Percentiles rank a stretch among this genome's conserved stretches.
Evolutionary conservation across 768 basidiomycete species (phyloP).

Genomic region (Suillus paluster): DNA sequence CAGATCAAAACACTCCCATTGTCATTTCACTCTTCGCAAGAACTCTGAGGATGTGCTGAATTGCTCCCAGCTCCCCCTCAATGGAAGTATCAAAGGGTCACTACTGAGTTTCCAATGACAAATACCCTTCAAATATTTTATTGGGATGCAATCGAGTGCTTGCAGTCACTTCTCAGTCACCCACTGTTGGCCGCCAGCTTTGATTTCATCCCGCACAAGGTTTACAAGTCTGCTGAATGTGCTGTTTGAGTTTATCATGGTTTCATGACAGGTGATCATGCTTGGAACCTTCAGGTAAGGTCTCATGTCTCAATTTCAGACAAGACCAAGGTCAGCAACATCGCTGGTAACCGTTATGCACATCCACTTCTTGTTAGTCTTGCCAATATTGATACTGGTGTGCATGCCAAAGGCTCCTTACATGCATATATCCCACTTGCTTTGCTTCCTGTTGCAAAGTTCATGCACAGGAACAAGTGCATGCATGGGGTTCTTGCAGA

Average conservation of each 20-base stretch:
- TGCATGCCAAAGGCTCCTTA: conserved; percentile 17
- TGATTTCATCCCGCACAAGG: conserved; percentile 16
- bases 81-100: background rate
- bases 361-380: conserved; percentile 18
- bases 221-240: conserved; percentile 16
- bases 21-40: background rate
- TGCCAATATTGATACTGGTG: conserved; percentile 12
- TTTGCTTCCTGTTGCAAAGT: conserved; percentile 28
- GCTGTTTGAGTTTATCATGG: conserved; percentile 18
- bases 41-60: background rate
- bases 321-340: conserved; percentile 30
- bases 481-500: conserved; percentile 16
- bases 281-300: conserved; percentile 33
- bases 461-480: conserved; percentile 9
- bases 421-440: conserved; percentile 23
- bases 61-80: background rate
- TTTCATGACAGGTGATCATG: conserved; percentile 27
- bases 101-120: background rate
- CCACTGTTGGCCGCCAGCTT: conserved; percentile 5
- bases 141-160: background rate
- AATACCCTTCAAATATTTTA: background rate
- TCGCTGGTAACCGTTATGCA: conserved; percentile 7
- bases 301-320: conserved; percentile 21
- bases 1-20: background rate
- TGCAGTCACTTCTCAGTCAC: background rate